Conservation (phyloP, 176 grass and related monocot genomes). For the Carex pumila region DNA sequence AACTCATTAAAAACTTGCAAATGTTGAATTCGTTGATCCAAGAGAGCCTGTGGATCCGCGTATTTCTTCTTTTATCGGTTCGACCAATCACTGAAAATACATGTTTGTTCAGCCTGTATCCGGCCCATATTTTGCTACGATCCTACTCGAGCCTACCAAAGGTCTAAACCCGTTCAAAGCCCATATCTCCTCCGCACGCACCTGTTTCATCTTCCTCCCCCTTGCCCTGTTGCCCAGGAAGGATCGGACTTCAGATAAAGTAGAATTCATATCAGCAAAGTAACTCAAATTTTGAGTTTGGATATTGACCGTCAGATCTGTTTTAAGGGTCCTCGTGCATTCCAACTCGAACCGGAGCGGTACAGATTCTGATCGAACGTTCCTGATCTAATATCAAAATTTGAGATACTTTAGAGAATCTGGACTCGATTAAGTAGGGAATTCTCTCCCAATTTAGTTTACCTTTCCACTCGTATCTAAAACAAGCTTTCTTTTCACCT, state of each 20-base stretch:
- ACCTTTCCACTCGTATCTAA: background rate
- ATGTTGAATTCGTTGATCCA: too few relatives aligned
- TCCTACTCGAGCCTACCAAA: background rate
- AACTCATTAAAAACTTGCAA: too few relatives aligned
- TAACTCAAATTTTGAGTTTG: too few relatives aligned
- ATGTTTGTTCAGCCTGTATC: background rate
- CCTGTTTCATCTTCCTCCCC: background rate
- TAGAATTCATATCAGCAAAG: too few relatives aligned
- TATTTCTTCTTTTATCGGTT: background rate
- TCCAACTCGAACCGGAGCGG: too few relatives aligned
- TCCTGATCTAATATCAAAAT: too few relatives aligned
- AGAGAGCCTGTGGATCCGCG: too few relatives aligned
- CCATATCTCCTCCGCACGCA: background rate
- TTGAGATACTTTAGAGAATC: too few relatives aligned
- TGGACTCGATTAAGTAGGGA: too few relatives aligned
- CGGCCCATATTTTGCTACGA: background rate
- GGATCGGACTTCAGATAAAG: background rate
- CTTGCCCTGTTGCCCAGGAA: background rate
- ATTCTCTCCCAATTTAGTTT: background rate
- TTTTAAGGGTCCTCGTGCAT: too few relatives aligned
- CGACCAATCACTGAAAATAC: background rate
- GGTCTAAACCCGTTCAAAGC: background rate
- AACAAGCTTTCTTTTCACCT: background rate
- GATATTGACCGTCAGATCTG: too few relatives aligned
- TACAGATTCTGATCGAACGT: too few relatives aligned